Conservation (phyloP, 2,329 filamentous ascomycete species). For the Myotisia sp. region DNA sequence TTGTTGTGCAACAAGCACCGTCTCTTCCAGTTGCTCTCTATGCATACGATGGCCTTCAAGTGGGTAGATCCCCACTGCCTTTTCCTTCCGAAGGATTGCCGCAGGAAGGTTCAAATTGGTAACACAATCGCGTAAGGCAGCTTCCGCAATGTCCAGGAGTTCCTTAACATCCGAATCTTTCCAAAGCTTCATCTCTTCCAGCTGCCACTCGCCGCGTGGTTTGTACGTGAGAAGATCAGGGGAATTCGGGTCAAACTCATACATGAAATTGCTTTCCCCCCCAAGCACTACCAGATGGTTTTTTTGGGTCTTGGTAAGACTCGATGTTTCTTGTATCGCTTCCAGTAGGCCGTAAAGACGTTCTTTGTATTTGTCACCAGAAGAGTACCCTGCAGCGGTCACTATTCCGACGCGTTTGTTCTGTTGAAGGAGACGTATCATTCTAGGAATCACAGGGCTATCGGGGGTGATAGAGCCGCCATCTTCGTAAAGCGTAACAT, state of each 20-base stretch:
- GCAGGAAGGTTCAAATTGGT: constrained; percentile 67
- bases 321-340: constrained; percentile 50
- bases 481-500: constrained; percentile 90
- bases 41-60: constrained; percentile 53
- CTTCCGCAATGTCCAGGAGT: constrained; percentile 81
- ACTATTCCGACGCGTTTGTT: constrained; percentile 86
- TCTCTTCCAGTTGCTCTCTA: constrained; percentile 86
- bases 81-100: constrained; percentile 69
- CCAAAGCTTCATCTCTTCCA: constrained; percentile 41
- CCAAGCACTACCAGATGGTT: constrained; percentile 81
- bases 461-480: constrained; percentile 61
- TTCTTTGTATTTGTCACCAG: constrained; percentile 70
- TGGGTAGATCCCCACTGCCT: constrained; percentile 66
- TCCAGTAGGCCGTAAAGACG: constrained; percentile 78
- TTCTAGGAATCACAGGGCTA: constrained; percentile 60
- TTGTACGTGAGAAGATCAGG: constrained; percentile 55
- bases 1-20: constrained; percentile 85
- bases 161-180: constrained; percentile 54
- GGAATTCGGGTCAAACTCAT: constrained; percentile 55
- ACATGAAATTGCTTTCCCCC: constrained; percentile 91
- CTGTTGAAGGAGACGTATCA: constrained; percentile 56
- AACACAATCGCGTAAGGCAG: constrained; percentile 67
- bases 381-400: constrained; percentile 88
- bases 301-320: constrained; percentile 52
- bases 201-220: constrained; percentile 42